phyloP scores from a whole-genome alignment of 2,329 filamentous ascomycete species.

The Diplodia sapinea region DNA sequence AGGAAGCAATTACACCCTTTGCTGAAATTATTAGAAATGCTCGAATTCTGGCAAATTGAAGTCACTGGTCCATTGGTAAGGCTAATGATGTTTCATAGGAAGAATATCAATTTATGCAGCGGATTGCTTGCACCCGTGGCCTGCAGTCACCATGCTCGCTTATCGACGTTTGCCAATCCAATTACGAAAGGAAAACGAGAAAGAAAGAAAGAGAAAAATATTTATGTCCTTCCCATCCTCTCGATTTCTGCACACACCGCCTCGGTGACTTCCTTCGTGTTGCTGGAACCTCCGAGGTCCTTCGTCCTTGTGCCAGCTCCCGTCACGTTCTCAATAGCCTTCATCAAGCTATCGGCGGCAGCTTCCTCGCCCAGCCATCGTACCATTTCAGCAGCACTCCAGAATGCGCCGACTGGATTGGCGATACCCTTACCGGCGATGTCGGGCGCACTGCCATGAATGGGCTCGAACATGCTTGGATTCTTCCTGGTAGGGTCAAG shows the following conservation, averaged over 20 bases:
- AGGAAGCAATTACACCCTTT: conserved; percentile 14
- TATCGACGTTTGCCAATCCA: not conserved
- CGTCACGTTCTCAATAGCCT: conserved; percentile 66
- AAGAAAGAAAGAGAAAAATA: no score
- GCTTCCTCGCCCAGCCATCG: conserved; percentile 65
- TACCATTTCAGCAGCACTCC: conserved; percentile 73
- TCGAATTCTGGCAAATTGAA: not conserved
- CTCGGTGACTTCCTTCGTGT: conserved; percentile 64
- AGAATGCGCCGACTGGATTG: conserved; percentile 70
- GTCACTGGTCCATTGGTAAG: not conserved
- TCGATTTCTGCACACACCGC: conserved; percentile 62
- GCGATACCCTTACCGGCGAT: conserved; percentile 68
- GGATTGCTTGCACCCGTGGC: not conserved
- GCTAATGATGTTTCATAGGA: not conserved
- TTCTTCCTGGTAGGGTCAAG: conserved; percentile 66
- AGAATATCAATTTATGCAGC: not conserved
- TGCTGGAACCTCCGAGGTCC: conserved; percentile 64
- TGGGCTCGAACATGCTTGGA: conserved; percentile 68
- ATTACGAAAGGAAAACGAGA: not conserved
- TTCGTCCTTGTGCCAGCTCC: conserved; percentile 61
- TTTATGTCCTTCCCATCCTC: conserved; percentile 45
- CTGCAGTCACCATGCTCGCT: not conserved
- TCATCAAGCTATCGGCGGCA: conserved; percentile 63
- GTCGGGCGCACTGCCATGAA: conserved; percentile 68
- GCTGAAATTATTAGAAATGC: not conserved